Evolutionary conservation across 306 rosid species (phyloP).

Genomic region (Prunus kanzakura): DNA sequence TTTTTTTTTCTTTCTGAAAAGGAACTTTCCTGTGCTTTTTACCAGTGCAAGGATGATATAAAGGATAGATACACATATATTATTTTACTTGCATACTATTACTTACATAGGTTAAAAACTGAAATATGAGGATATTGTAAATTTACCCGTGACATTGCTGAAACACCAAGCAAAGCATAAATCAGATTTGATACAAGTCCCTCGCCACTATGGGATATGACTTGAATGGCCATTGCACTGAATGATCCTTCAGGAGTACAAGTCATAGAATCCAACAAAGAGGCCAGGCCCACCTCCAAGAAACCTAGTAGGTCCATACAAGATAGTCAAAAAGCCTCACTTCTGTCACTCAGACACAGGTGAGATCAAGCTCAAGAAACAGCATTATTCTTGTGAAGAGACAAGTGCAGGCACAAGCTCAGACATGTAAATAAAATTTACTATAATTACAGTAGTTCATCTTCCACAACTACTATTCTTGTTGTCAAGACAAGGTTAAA

Average conservation of each 20-base stretch:
- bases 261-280: slow-evolving; percentile 57
- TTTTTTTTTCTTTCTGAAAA: too few relatives aligned
- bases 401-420: too few relatives aligned
- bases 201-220: slow-evolving; percentile 86
- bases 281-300: slow-evolving; percentile 76
- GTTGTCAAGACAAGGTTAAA: background rate
- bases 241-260: slow-evolving; percentile 63
- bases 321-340: slow-evolving; percentile 17
- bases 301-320: slow-evolving; percentile 58
- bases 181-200: slow-evolving; percentile 91
- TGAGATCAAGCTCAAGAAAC: slow-evolving; percentile 1
- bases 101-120: background rate
- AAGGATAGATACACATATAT: background rate
- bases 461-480: background rate
- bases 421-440: too few relatives aligned
- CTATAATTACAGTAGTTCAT: too few relatives aligned
- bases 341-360: slow-evolving; percentile 1
- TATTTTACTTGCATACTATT: background rate
- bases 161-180: slow-evolving; percentile 94
- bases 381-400: background rate
- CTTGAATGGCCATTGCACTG: slow-evolving; percentile 58
- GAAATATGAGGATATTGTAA: background rate
- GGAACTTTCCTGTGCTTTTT: too few relatives aligned
- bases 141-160: slow-evolving; percentile 96
- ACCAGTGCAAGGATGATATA: background rate